A percentile compares a stretch with the other conserved stretches of the same genome.
Conservation (phyloP, 495 filamentous ascomycete genomes). For the Xylaria longipes region DNA sequence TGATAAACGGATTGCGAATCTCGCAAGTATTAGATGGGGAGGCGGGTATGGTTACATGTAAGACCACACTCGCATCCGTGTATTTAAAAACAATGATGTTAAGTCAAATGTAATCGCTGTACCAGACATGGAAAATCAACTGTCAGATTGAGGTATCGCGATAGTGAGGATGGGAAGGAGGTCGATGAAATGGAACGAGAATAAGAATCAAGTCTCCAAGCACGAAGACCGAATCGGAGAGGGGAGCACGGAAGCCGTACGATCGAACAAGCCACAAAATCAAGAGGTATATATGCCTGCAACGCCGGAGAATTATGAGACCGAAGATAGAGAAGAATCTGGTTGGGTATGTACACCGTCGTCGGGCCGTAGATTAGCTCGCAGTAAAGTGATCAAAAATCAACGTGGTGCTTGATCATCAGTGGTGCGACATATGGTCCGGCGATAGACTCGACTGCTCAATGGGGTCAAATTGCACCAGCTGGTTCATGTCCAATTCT, state of each 20-base stretch:
- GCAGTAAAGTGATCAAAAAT: slow-evolving; percentile 7
- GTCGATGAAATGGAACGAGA: slow-evolving; percentile 54
- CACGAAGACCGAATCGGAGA: slow-evolving; percentile 37
- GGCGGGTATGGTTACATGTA: background rate
- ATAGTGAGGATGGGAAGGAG: slow-evolving; percentile 57
- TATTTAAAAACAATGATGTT: slow-evolving; percentile 29
- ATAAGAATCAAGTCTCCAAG: slow-evolving; percentile 48
- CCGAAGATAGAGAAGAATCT: slow-evolving; percentile 34
- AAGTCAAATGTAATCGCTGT: slow-evolving; percentile 52
- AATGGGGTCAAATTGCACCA: slow-evolving; percentile 70
- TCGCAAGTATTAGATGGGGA: slow-evolving; percentile 33
- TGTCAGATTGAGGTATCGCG: slow-evolving; percentile 46
- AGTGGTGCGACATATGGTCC: slow-evolving; percentile 47
- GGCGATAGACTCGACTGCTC: slow-evolving; percentile 66
- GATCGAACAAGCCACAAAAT: slow-evolving; percentile 44
- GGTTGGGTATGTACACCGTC: slow-evolving; percentile 39
- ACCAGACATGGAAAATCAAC: slow-evolving; percentile 59
- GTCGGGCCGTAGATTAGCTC: slow-evolving; percentile 38
- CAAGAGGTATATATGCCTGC: slow-evolving; percentile 47
- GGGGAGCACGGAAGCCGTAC: slow-evolving; percentile 36
- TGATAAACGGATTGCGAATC: slow-evolving; percentile 35
- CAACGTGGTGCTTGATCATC: slow-evolving; percentile 41
- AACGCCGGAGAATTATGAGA: slow-evolving; percentile 48
- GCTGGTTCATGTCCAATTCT: slow-evolving; percentile 71
- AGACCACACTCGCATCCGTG: background rate